Conservation (phyloP, 2,329 filamentous ascomycete genomes). For the Herpotrichia juniperi region DNA sequence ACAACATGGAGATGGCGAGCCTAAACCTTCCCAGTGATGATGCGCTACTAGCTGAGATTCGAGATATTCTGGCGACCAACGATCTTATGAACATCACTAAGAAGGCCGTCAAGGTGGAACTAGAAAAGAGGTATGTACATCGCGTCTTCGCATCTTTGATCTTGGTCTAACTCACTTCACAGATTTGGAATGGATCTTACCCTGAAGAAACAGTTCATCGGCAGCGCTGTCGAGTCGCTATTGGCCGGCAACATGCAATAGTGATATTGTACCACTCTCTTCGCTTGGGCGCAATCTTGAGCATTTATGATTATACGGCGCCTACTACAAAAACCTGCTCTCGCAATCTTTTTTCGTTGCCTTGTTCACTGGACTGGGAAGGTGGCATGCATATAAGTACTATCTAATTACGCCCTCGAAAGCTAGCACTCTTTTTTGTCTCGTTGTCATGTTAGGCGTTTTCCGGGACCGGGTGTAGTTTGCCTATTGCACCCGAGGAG, state of each 20-base stretch:
- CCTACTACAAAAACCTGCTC: conserved; percentile 3
- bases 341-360: conserved; percentile 1
- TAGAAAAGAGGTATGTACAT: conserved; percentile 71
- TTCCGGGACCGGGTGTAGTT: neutral
- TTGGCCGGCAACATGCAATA: conserved; percentile 30
- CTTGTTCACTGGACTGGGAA: conserved; percentile 2
- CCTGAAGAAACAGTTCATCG: conserved; percentile 86
- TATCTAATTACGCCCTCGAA: conserved; percentile 10
- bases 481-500: too few species aligned
- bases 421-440: conserved; percentile 11
- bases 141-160: neutral
- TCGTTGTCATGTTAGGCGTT: neutral
- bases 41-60: conserved; percentile 87
- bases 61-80: conserved; percentile 87
- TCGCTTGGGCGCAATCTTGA: neutral
- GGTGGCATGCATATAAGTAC: conserved; percentile 5
- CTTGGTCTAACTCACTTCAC: conserved; percentile 22
- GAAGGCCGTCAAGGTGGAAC: conserved; percentile 94
- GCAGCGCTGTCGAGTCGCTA: conserved; percentile 43
- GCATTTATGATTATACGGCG: conserved; percentile 13
- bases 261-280: conserved; percentile 3
- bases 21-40: conserved; percentile 85
- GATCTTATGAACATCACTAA: conserved; percentile 99
- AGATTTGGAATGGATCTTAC: conserved; percentile 84
- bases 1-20: conserved; percentile 71